These are phyloP conservation scores for Wallacemonas sp. DNA, from an alignment of 208 protist species.

Conservation along the genomic window DNA sequence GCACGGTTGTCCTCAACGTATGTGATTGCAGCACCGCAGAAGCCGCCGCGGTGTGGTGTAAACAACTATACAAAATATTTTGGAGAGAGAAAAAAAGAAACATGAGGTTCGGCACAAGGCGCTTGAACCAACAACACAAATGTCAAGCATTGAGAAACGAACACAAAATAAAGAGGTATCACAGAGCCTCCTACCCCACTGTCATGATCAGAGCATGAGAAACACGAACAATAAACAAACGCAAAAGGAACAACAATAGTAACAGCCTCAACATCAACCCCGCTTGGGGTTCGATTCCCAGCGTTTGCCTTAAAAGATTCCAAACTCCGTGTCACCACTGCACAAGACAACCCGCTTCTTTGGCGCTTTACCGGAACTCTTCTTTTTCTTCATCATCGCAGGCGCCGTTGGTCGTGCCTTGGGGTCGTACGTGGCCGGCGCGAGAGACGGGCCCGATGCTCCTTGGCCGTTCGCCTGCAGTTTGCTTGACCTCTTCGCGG, in stretches of 20 bases:
- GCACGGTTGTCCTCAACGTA: no score
- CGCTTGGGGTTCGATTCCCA: no score
- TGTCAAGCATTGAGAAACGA: no score
- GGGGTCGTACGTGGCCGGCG: constrained; percentile 8
- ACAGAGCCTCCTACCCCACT: no score
- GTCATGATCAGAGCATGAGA: no score
- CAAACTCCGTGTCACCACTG: constrained; percentile 46
- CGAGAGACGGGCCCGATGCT: background rate
- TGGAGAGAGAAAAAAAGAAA: constrained; percentile 3
- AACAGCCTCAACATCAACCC: background rate
- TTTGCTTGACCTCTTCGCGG: background rate
- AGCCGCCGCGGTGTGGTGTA: no score
- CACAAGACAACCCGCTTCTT: constrained; percentile 37
- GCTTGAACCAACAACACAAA: no score
- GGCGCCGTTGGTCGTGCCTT: background rate
- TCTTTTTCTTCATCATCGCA: background rate
- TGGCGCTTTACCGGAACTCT: background rate
- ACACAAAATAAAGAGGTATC: no score
- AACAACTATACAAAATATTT: no score
- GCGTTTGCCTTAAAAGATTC: constrained; percentile 73
- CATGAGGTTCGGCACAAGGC: no score
- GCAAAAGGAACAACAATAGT: constrained; percentile 7
- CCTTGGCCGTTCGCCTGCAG: background rate
- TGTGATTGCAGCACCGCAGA: no score
- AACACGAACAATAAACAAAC: no score